These are phyloP conservation scores for Rhizophagus clarus DNA, from an alignment of 192 early-diverging fungal genomes.

Conservation along the genomic window DNA sequence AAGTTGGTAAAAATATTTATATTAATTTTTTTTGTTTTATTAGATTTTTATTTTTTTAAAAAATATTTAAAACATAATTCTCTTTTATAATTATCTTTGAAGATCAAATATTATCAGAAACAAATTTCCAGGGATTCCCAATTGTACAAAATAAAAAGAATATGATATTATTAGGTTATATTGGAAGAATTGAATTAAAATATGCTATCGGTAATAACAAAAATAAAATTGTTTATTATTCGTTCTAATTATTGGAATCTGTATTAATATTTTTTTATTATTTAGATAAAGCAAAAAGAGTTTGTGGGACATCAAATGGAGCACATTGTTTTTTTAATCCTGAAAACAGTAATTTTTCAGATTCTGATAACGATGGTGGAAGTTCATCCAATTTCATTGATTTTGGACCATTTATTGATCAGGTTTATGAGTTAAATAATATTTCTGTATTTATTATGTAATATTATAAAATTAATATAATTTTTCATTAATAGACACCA, in stretches of 20 bases:
- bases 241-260: neutral
- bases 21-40: neutral
- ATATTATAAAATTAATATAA: neutral
- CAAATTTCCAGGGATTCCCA: slow-evolving; percentile 70
- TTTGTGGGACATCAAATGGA: slow-evolving; percentile 45
- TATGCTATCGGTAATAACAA: slow-evolving; percentile 53
- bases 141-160: slow-evolving; percentile 66
- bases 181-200: slow-evolving; percentile 60
- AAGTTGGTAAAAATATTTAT: slow-evolving; percentile 42
- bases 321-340: slow-evolving; percentile 56
- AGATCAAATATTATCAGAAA: slow-evolving; percentile 53
- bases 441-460: neutral
- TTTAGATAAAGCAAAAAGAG: slow-evolving; percentile 49
- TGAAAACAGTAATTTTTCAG: slow-evolving; percentile 11
- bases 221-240: neutral
- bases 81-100: neutral
- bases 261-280: neutral
- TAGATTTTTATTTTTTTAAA: no score
- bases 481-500: slow-evolving; percentile 57
- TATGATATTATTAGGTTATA: slow-evolving; percentile 71
- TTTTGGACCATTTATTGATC: slow-evolving; percentile 58
- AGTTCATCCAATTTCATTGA: slow-evolving; percentile 47
- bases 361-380: slow-evolving; percentile 20
- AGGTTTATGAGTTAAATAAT: slow-evolving; percentile 33
- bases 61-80: no score